Evolutionary conservation across 148 eudicot species (phyloP), one percentile per base, ranked within the genome.

Genomic region (Diospyros lotus): DNA sequence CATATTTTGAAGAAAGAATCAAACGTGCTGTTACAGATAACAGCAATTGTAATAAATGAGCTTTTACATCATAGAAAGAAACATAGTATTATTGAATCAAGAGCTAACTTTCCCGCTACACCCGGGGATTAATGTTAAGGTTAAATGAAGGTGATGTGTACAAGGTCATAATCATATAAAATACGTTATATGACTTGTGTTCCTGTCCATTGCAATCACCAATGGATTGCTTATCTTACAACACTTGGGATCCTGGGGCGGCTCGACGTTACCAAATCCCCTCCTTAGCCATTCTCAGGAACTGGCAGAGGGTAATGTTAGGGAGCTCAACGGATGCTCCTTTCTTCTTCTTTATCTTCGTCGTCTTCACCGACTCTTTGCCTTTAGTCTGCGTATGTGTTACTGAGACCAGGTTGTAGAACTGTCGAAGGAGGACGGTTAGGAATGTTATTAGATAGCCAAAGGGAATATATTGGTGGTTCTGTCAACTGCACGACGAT

Each of bases 281-380:
- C 78, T 84, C 89, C 81, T 87, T 94, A 9, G 91, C 87, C 98
- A 90, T 89, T 74, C 81, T 89, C 63, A 94, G 87, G 77, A 87
- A 94, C 55, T 87, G 88, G 84, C 88, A 84, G 28, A 93, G 86
- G 12, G 96, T 91, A 69, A 93, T 82, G 75, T 80, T 88, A 41
- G 94, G 94, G 48, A 89, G 78, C 55, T 87, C 87, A 1, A n/a
- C 17, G 4, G 79, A 60, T 48, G 80, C 84, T 14, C 83, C 74
- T 74, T 82, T 89, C 78, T 89, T 94, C 84, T 85, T 93, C 87
- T 76, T 90, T 72, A 92, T 88, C 83, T 75, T 90, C 0, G 92
- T 94, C 79, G 67, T 83, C 84, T 92, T 94, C 82, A 80, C 62
- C 61, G 58, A 67, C 79, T 80, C 77, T 6, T 80, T 55, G 28